Percentiles rank a stretch among this genome's conserved stretches.
Conservation (phyloP, 1,284 basidiomycete genomes). For the Uromyces viciae-fabae region DNA sequence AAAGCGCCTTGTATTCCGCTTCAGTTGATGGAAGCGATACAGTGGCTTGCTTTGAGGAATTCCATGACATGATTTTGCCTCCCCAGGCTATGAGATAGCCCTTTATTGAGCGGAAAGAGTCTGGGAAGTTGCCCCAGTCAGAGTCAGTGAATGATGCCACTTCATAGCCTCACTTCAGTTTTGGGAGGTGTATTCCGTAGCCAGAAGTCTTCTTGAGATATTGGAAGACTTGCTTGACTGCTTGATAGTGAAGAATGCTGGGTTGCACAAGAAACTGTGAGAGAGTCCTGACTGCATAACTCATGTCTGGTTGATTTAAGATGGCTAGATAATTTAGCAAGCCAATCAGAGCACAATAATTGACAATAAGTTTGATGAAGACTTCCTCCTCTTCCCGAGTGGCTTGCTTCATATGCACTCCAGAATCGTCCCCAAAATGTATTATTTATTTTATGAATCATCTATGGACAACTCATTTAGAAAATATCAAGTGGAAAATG, state of each 20-base stretch:
- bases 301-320: neutral
- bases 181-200: neutral
- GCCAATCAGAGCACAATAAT: neutral
- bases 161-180: too few species aligned
- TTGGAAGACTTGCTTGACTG: neutral
- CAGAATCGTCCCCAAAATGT: too few species aligned
- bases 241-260: neutral
- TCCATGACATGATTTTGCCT: neutral
- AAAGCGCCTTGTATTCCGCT: slow-evolving; percentile 15
- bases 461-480: too few species aligned
- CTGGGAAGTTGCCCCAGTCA: neutral
- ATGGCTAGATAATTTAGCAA: neutral
- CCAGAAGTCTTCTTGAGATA: neutral
- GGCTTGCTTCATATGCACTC: too few species aligned
- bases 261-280: neutral
- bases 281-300: slow-evolving; percentile 2
- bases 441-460: too few species aligned
- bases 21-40: neutral
- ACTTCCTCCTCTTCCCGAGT: neutral
- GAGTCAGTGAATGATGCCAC: neutral
- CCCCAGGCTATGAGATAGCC: neutral
- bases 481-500: too few species aligned
- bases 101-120: neutral
- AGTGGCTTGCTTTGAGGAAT: neutral
- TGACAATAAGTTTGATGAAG: neutral